Evolutionary conservation across 208 protist species (phyloP).

Genomic region (Herpetomonas samuelpessoai): DNA sequence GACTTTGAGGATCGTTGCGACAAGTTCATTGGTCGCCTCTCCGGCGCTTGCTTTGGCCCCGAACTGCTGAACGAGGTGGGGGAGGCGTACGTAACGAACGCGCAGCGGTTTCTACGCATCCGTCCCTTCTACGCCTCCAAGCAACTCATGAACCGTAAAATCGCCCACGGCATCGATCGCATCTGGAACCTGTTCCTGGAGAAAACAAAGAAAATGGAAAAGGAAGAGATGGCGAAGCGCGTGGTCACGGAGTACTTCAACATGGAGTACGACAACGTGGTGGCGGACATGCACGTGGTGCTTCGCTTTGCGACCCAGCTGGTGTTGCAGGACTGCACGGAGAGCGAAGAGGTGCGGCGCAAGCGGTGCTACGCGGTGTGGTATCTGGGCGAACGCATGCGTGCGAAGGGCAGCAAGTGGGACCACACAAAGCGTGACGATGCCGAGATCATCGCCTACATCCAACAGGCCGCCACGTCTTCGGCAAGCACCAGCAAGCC

Average conservation of each 20-base stretch:
- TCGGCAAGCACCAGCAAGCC: conserved; percentile 52
- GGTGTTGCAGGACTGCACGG: conserved; percentile 61
- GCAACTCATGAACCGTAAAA: conserved; percentile 53
- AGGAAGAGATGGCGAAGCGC: conserved; percentile 38
- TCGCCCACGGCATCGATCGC: conserved; percentile 60
- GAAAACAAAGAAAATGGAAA: conserved; percentile 32
- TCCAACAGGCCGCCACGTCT: conserved; percentile 81
- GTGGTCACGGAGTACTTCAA: conserved; percentile 81
- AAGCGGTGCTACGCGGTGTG: conserved; percentile 83
- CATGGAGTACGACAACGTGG: conserved; percentile 82
- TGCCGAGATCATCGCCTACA: conserved; percentile 69
- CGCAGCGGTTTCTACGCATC: conserved; percentile 79
- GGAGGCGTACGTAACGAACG: conserved; percentile 66
- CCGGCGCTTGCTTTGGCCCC: conserved; percentile 76
- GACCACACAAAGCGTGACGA: conserved; percentile 33
- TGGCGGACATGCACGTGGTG: conserved; percentile 57
- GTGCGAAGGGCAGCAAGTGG: conserved; percentile 52
- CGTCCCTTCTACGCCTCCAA: conserved; percentile 82
- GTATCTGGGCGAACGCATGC: conserved; percentile 77
- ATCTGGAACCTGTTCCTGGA: conserved; percentile 46
- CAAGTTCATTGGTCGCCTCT: conserved; percentile 37
- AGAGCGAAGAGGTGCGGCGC: conserved; percentile 47
- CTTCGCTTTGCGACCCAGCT: conserved; percentile 73
- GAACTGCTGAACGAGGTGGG: conserved; percentile 78
- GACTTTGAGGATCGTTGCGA: conserved; percentile 81